Conservation (phyloP, 2,329 filamentous ascomycete species). For the Alternaria infectoria region DNA sequence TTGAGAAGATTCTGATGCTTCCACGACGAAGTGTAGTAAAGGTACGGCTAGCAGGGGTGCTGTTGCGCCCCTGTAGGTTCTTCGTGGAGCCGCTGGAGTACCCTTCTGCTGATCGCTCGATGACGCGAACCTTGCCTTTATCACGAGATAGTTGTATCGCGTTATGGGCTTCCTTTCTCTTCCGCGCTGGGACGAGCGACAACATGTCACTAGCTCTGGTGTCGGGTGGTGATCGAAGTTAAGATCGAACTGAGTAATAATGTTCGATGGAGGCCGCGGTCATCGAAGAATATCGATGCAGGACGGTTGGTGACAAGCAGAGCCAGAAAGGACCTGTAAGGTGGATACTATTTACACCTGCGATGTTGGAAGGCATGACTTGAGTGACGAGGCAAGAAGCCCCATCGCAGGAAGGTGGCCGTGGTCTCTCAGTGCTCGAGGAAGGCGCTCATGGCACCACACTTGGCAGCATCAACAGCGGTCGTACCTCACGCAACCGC, state of each 20-base stretch:
- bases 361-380: background rate
- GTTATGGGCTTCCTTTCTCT: slow-evolving; percentile 40
- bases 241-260: slow-evolving; percentile 2
- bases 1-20: slow-evolving; percentile 43
- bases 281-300: background rate
- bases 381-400: background rate
- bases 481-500: background rate
- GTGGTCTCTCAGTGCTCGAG: background rate
- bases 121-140: slow-evolving; percentile 42
- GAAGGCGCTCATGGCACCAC: background rate
- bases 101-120: slow-evolving; percentile 30
- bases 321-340: background rate
- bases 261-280: slow-evolving; percentile 2
- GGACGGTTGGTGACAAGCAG: background rate
- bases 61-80: slow-evolving; percentile 20
- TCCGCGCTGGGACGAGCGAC: slow-evolving; percentile 37
- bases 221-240: background rate
- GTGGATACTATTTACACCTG: background rate
- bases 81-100: slow-evolving; percentile 16
- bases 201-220: slow-evolving; percentile 30
- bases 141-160: slow-evolving; percentile 25
- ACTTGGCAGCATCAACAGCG: background rate
- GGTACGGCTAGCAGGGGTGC: slow-evolving; percentile 29
- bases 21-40: slow-evolving; percentile 39
- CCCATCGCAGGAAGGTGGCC: background rate